A percentile compares a stretch with the other conserved stretches of the same genome.
These are phyloP conservation scores for Telopea speciosissima DNA, from an alignment of 177 flowering plant genomes.

Conservation along the genomic window DNA sequence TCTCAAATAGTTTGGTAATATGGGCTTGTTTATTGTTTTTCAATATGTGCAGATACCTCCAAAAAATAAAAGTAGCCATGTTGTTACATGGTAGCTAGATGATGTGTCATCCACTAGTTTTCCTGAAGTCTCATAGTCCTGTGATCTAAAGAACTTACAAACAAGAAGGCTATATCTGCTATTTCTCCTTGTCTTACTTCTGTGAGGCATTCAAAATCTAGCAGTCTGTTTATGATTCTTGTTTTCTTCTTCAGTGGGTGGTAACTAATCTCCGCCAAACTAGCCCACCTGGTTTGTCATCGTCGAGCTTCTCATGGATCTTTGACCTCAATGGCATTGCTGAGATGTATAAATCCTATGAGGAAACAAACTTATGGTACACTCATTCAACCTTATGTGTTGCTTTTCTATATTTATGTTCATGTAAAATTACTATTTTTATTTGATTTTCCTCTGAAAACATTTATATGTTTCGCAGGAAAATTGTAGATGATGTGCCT, in stretches of 20 bases:
- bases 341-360: constrained; percentile 87
- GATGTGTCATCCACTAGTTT: too few relatives aligned
- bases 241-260: constrained; percentile 63
- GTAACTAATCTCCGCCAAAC: constrained; percentile 75
- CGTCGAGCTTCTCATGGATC: constrained; percentile 69
- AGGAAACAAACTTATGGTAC: constrained; percentile 91
- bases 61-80: too few relatives aligned
- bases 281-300: constrained; percentile 33
- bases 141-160: not conserved
- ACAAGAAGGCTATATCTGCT: not conserved
- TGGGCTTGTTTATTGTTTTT: too few relatives aligned
- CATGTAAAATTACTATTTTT: not conserved
- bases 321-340: constrained; percentile 85
- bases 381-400: not conserved
- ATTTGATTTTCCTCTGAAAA: not conserved
- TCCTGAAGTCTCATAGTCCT: not conserved
- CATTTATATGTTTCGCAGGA: constrained; percentile 34
- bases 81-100: too few relatives aligned
- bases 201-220: not conserved
- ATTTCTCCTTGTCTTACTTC: not conserved
- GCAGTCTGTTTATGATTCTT: constrained; percentile 3
- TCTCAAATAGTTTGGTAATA: too few relatives aligned
- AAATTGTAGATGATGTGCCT: constrained; percentile 80
- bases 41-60: too few relatives aligned
- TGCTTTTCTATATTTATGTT: not conserved